phyloP scores from a whole-genome alignment of 1,284 basidiomycete species.

The Mycena sp. region DNA sequence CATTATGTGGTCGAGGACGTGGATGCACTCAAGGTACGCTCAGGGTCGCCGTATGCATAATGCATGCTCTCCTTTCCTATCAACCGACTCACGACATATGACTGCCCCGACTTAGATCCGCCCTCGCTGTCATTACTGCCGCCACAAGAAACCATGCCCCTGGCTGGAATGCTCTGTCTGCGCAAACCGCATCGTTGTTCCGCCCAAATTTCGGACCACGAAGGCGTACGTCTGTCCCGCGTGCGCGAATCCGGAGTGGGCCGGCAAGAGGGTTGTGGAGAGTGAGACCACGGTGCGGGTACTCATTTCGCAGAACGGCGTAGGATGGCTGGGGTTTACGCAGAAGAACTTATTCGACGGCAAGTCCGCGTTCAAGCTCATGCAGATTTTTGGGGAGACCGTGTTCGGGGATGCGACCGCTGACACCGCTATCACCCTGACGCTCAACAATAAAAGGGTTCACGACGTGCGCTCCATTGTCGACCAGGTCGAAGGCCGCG shows the following conservation, averaged over 20 bases:
- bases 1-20: slow-evolving; percentile 38
- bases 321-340: slow-evolving; percentile 40
- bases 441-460: slow-evolving; percentile 35
- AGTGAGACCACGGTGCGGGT: slow-evolving; percentile 33
- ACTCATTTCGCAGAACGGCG: slow-evolving; percentile 38
- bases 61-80: too few relatives aligned
- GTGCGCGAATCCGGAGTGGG: slow-evolving; percentile 32
- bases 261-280: slow-evolving; percentile 20
- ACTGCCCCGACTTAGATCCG: slow-evolving; percentile 27
- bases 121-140: slow-evolving; percentile 42
- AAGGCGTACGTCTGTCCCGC: slow-evolving; percentile 34
- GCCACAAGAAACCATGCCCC: slow-evolving; percentile 37
- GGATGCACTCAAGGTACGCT: slow-evolving; percentile 25
- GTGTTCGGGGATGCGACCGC: slow-evolving; percentile 32
- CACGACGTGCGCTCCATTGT: slow-evolving; percentile 25
- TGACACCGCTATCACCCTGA: slow-evolving; percentile 17
- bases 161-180: slow-evolving; percentile 40
- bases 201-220: slow-evolving; percentile 23
- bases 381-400: slow-evolving; percentile 37
- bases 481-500: slow-evolving; percentile 33
- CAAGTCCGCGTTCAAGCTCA: slow-evolving; percentile 44
- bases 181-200: slow-evolving; percentile 41
- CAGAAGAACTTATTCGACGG: slow-evolving; percentile 32
- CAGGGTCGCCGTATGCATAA: background rate
- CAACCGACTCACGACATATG: background rate